Evolutionary conservation across 805 yeast genomes (phyloP).

Genomic region (Kodamaea kakaduensis): DNA sequence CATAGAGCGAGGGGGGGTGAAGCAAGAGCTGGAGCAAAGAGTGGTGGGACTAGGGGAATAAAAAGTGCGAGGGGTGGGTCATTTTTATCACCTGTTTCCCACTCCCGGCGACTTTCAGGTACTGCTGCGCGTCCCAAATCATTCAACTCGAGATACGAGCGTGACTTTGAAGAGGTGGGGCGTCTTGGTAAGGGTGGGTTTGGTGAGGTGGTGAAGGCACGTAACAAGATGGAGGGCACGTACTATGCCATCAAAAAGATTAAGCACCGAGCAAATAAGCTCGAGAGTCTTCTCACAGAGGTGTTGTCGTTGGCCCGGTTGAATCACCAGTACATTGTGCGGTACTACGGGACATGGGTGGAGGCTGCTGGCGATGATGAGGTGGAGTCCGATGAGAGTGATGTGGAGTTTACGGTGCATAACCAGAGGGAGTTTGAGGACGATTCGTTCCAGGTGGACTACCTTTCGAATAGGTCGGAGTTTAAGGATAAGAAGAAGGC

Average conservation of each 20-base stretch:
- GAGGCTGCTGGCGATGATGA: conserved; percentile 51
- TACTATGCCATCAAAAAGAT: conserved; percentile 93
- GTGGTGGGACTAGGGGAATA: no score
- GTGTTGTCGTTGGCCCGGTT: conserved; percentile 88
- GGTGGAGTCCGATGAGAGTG: conserved; percentile 21
- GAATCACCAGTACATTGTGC: conserved; percentile 91
- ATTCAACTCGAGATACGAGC: conserved; percentile 52
- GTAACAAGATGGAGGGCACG: conserved; percentile 90
- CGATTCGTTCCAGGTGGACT: conserved; percentile 2
- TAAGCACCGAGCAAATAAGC: conserved; percentile 72
- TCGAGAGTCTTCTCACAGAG: conserved; percentile 81
- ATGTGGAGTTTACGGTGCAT: conserved; percentile 12
- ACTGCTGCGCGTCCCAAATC: not conserved
- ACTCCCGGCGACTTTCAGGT: not conserved
- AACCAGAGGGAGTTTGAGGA: not conserved
- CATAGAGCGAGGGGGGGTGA: no score
- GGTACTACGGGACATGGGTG: conserved; percentile 97
- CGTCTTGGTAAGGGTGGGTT: conserved; percentile 91
- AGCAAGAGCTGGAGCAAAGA: no score
- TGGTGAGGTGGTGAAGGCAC: conserved; percentile 97
- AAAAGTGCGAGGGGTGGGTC: no score
- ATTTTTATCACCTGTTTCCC: no score
- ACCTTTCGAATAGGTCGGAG: conserved; percentile 1
- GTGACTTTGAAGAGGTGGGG: conserved; percentile 94
- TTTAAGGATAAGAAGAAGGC: no score